Base-by-base conservation (phyloP, 2,329 filamentous ascomycete genomes). In the Neodidymelliopsis sp. region DNA sequence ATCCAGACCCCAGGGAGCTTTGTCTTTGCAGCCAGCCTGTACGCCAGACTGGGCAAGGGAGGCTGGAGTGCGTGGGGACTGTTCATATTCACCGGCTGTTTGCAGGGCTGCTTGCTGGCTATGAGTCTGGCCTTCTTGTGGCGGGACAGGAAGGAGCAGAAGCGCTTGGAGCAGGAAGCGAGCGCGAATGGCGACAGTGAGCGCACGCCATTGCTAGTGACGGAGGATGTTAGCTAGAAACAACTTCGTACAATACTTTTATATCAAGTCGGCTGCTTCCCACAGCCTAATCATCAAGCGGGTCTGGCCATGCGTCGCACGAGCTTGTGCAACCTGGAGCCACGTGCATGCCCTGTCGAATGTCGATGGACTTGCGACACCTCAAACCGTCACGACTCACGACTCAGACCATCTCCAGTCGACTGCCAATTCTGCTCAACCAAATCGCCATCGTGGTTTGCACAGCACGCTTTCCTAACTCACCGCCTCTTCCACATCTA, bases 1-100 rank as follows among this genome's bases (percentile, higher is more conserved):
- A 96, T 99, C 24, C 94, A 99, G 73, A 97, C 93, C 0, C 94
- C 94, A 0, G 94, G 94, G 0, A 91, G 91, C 50, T 87, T 96
- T 60, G 77, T 99, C 6, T 97, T 96, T 75, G 91, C 93, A 0
- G 87, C 82, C 10, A 97, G 91, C 70, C 76, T 99, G 31, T 91
- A 87, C 39, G 84, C 84, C 6, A 83, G 94, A 34, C 81, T 97
- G 15, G 94, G 94, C 0, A 80, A 80, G 64, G 85, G 82, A 24
- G 93, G 93, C 0, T 99, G 94, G 94, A 97, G 92, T 74, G 91
- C 91, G 0, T 99, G 94, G 94, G 86, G 91, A 8, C 87, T 97
- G 11, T 95, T 93, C 67, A 80, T 96, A 33, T 80, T 97, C 40
- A 96, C 92, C 0, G 94, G 93, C 1, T 75, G 80, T 47, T 82